Base-by-base conservation (phyloP, 768 basidiomycete species). In the Boletus vermiculosoides region DNA sequence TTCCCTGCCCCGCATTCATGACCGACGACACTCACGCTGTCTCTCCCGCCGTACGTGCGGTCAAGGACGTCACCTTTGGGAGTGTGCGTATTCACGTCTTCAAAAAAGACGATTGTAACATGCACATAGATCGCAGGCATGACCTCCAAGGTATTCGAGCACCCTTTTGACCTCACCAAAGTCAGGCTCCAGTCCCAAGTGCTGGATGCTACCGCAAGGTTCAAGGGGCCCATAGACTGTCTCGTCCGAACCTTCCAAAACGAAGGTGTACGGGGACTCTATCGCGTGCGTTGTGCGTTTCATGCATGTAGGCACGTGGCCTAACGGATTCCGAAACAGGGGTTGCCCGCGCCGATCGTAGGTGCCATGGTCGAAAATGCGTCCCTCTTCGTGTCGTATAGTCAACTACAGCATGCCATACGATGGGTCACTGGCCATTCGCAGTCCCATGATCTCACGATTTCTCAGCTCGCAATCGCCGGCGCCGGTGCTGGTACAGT, bases 281-380 rank as follows among this genome's bases (percentile, higher is more conserved):
- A 97, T 71, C 77, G 95, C 45, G 95, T 97, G 61, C 53, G 89
- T 77, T 13, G 16, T 28, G 4, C 18, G 16, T 51, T 39, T 46
- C n/a, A 1, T 11, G 5, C n/a, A 12, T 46, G 11, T 33, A 4
- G 4, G 31, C 23, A 8, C n/a, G 25, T 15, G 23, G 39, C 13
- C 39, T 63, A 49, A 52, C 13, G 42, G 64, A 31, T 50, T 16
- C 31, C 34, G 33, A n/a, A 28, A 34, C 8, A 94, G 94, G 95
- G 96, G 12, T 74, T 98, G 5, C 93, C 94, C 12, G 92, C 91
- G 31, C 96, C 96, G 0, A 78, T 98, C 25, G 84, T 88, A 0
- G 96, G 94, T 7, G 91, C 96, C 22, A 95, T 95, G 85, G 84
- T 83, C 0, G 95, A 98, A 71, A 97, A 95, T 58, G 94, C 93